Conservation (phyloP, 768 basidiomycete species). For the Amanita jacksonii region DNA sequence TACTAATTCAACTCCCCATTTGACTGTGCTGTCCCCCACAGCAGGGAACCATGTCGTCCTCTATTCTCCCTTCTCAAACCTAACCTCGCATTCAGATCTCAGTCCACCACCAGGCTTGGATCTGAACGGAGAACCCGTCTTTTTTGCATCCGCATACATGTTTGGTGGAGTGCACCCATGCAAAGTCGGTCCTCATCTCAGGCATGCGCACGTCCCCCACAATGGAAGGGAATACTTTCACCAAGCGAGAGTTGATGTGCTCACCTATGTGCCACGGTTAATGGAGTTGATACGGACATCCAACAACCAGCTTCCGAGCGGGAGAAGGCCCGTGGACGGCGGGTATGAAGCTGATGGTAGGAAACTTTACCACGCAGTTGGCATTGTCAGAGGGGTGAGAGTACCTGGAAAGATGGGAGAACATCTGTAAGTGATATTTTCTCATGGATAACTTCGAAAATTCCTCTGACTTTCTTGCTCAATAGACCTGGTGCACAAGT, state of each 20-base stretch:
- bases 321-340: slow-evolving; percentile 55
- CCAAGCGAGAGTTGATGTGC: slow-evolving; percentile 60
- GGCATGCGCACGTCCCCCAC: slow-evolving; percentile 46
- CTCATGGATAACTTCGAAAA: too few relatives aligned
- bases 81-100: slow-evolving; percentile 26
- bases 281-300: slow-evolving; percentile 72
- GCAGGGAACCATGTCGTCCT: slow-evolving; percentile 27
- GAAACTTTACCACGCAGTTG: slow-evolving; percentile 62
- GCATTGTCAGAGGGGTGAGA: slow-evolving; percentile 34
- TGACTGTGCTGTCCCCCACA: slow-evolving; percentile 44
- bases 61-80: slow-evolving; percentile 33
- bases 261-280: slow-evolving; percentile 38
- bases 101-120: slow-evolving; percentile 49
- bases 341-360: slow-evolving; percentile 64
- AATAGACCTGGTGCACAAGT: slow-evolving; percentile 33
- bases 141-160: slow-evolving; percentile 66
- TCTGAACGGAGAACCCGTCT: slow-evolving; percentile 53
- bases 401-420: slow-evolving; percentile 71
- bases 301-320: slow-evolving; percentile 48
- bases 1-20: too few relatives aligned
- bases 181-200: slow-evolving; percentile 60
- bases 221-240: slow-evolving; percentile 55
- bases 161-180: slow-evolving; percentile 68
- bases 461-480: neutral
- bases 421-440: slow-evolving; percentile 40